phyloP scores from a whole-genome alignment of 306 rosid species.

The Sicyos edulis region DNA sequence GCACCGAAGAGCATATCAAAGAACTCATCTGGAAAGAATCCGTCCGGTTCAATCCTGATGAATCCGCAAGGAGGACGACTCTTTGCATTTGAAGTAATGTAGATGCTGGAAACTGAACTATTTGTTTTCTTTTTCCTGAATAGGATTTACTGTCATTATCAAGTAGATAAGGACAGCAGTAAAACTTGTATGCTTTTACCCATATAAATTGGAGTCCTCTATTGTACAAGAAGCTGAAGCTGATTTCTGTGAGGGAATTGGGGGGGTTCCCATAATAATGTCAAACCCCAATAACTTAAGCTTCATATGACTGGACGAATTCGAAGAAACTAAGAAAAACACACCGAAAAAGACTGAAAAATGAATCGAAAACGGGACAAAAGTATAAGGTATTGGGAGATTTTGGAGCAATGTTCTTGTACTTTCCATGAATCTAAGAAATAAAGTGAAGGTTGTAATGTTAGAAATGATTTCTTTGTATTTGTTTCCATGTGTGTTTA shows the following conservation, averaged over 20 bases:
- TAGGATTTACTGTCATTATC: slow-evolving; percentile 18
- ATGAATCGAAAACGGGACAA: not conserved
- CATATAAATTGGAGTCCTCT: slow-evolving; percentile 21
- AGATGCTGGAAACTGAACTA: slow-evolving; percentile 6
- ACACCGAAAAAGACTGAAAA: too few relatives aligned
- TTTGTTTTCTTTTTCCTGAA: slow-evolving; percentile 11
- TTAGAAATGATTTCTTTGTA: too few relatives aligned
- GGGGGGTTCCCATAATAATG: slow-evolving; percentile 15
- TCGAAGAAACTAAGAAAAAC: too few relatives aligned
- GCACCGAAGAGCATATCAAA: slow-evolving; percentile 79
- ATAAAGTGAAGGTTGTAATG: slow-evolving; percentile 14
- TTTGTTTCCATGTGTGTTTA: too few relatives aligned
- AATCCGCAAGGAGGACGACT: slow-evolving; percentile 29
- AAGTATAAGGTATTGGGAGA: slow-evolving; percentile 16
- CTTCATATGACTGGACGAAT: too few relatives aligned
- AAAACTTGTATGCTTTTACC: slow-evolving; percentile 13
- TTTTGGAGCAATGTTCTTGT: slow-evolving; percentile 22
- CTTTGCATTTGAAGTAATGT: slow-evolving; percentile 7
- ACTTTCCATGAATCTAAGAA: slow-evolving; percentile 22
- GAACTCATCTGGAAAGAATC: slow-evolving; percentile 92
- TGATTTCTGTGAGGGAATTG: slow-evolving; percentile 16
- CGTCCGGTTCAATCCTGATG: slow-evolving; percentile 76
- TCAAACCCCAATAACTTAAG: slow-evolving; percentile 20
- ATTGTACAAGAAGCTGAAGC: slow-evolving; percentile 27
- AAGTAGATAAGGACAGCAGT: slow-evolving; percentile 21